Evolutionary conservation across 2,329 filamentous ascomycete species (phyloP).

Genomic region (Fusarium pininemorale): DNA sequence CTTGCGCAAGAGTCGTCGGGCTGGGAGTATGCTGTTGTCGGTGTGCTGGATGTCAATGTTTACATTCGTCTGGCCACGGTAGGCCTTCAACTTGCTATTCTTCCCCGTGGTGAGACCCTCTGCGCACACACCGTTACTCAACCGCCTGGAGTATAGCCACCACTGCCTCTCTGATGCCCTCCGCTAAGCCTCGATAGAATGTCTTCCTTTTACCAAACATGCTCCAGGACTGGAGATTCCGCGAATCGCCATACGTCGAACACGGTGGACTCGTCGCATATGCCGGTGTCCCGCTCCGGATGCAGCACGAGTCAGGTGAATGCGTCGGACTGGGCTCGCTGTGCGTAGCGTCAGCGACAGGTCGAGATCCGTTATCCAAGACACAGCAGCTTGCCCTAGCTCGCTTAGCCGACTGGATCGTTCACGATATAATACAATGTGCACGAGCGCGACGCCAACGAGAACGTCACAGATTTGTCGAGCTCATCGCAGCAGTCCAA

Average conservation of each 20-base stretch:
- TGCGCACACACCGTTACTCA: constrained; percentile 56
- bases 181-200: constrained; percentile 32
- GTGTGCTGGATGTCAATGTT: constrained; percentile 53
- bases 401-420: constrained; percentile 47
- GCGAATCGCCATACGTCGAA: constrained; percentile 52
- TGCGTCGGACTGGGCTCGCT: constrained; percentile 53
- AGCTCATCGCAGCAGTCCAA: constrained; percentile 45
- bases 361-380: constrained; percentile 45
- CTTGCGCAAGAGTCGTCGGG: constrained; percentile 53
- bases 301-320: constrained; percentile 52
- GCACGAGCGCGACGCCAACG: constrained; percentile 50
- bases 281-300: constrained; percentile 52
- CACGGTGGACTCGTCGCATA: constrained; percentile 52
- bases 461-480: constrained; percentile 50
- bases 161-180: not conserved
- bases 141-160: constrained; percentile 39
- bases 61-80: constrained; percentile 55
- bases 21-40: constrained; percentile 58
- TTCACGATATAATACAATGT: constrained; percentile 53
- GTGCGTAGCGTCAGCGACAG: constrained; percentile 52
- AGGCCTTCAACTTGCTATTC: constrained; percentile 51
- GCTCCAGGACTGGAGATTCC: constrained; percentile 55
- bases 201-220: constrained; percentile 55
- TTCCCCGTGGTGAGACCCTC: constrained; percentile 56
- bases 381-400: constrained; percentile 40